Percentiles rank a stretch among this genome's conserved stretches.
phyloP scores from a whole-genome alignment of 2,329 filamentous ascomycete species.

The Paraconiothyrium brasiliense region DNA sequence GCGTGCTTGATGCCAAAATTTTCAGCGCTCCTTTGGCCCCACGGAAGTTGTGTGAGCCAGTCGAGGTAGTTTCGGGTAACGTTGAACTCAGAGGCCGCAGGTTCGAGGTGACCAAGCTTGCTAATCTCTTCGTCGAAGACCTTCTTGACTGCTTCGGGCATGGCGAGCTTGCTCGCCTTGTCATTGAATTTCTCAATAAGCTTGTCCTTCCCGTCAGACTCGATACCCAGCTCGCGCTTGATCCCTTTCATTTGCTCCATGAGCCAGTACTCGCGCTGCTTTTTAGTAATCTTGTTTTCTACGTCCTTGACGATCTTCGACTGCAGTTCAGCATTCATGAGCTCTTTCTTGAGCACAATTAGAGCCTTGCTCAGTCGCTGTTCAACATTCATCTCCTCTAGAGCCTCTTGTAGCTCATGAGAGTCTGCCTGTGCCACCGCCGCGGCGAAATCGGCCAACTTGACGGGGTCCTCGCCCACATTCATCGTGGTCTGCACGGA shows the following conservation, averaged over 20 bases:
- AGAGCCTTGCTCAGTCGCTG: slow-evolving; percentile 91
- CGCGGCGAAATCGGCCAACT: slow-evolving; percentile 95
- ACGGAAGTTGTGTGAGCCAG: slow-evolving; percentile 98
- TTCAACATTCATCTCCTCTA: slow-evolving; percentile 89
- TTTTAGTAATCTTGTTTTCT: slow-evolving; percentile 95
- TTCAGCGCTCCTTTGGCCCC: slow-evolving; percentile 93
- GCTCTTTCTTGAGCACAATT: slow-evolving; percentile 93
- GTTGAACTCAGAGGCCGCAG: slow-evolving; percentile 97
- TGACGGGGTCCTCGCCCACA: slow-evolving; percentile 91
- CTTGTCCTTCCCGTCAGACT: slow-evolving; percentile 98
- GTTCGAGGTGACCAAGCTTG: slow-evolving; percentile 94
- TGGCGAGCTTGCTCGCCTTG: slow-evolving; percentile 90
- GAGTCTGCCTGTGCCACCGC: slow-evolving; percentile 89
- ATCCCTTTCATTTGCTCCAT: slow-evolving; percentile 99
- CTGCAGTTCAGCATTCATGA: slow-evolving; percentile 97
- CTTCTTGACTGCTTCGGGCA: slow-evolving; percentile 96
- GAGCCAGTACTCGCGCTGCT: slow-evolving; percentile 96
- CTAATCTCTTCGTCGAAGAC: slow-evolving; percentile 98
- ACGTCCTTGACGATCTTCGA: slow-evolving; percentile 98
- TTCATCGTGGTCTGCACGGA: slow-evolving; percentile 83
- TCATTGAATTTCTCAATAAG: slow-evolving; percentile 97
- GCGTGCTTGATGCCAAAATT: slow-evolving; percentile 97
- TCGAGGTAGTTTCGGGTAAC: slow-evolving; percentile 98
- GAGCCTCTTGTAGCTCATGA: slow-evolving; percentile 88
- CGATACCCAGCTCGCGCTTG: slow-evolving; percentile 90